Evolutionary conservation across 1,284 basidiomycete genomes (phyloP).

Genomic region (Ceratobasidium sp.): DNA sequence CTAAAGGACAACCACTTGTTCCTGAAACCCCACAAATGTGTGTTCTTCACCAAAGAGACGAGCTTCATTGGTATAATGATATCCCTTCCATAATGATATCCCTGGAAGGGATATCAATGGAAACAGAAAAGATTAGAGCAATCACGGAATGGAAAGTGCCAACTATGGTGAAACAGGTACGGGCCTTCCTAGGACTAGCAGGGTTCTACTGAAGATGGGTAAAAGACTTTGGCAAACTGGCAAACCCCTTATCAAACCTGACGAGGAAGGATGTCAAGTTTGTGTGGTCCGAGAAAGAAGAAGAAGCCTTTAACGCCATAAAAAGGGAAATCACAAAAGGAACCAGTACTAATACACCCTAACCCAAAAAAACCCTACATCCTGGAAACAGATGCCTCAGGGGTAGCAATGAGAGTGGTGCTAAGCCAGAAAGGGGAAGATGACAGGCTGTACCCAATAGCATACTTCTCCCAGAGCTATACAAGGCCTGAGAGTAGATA

Average conservation of each 20-base stretch:
- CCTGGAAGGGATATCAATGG: conserved; percentile 49
- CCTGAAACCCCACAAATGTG: conserved; percentile 12
- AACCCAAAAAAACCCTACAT: conserved; percentile 9
- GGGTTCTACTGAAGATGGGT: conserved; percentile 49
- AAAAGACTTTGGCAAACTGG: conserved; percentile 52
- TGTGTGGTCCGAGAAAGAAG: conserved; percentile 42
- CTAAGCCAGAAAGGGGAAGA: conserved; percentile 3
- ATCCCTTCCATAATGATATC: not conserved
- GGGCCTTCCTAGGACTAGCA: conserved; percentile 57
- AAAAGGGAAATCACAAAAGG: conserved; percentile 47
- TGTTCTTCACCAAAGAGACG: not conserved
- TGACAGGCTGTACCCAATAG: not conserved
- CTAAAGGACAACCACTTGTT: conserved; percentile 30
- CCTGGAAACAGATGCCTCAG: conserved; percentile 24
- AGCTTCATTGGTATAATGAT: not conserved
- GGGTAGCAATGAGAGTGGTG: conserved; percentile 16
- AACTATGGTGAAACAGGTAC: conserved; percentile 52
- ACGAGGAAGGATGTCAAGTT: conserved; percentile 50
- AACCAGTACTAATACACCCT: conserved; percentile 16
- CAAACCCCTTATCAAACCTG: conserved; percentile 53
- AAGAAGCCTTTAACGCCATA: conserved; percentile 54
- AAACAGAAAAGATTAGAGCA: conserved; percentile 53
- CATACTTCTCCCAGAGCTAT: not conserved
- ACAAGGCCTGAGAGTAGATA: too few relatives aligned
- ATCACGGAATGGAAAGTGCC: conserved; percentile 55